phyloP scores from a whole-genome alignment of 2,329 filamentous ascomycete species.

The Trichoderma brevicompactum region DNA sequence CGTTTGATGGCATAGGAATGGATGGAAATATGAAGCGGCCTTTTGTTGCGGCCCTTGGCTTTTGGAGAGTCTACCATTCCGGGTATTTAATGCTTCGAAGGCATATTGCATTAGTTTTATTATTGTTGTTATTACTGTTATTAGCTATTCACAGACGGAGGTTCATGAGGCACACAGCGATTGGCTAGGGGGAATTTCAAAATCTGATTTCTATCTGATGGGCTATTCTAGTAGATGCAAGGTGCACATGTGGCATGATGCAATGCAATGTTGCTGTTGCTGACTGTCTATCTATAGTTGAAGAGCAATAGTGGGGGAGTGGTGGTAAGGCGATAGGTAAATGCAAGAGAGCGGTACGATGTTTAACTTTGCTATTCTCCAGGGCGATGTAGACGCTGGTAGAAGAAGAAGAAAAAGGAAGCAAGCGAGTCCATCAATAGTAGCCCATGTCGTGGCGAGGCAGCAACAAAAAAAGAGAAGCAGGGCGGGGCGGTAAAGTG shows the following conservation, averaged over 20 bases:
- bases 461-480: slow-evolving; percentile 1
- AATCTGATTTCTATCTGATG: slow-evolving; percentile 25
- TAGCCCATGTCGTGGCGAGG: background rate
- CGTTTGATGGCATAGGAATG: slow-evolving; percentile 33
- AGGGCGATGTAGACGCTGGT: background rate
- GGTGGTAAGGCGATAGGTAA: background rate
- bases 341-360: background rate
- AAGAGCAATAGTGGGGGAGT: background rate
- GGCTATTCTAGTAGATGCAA: slow-evolving; percentile 17
- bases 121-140: background rate
- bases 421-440: background rate
- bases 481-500: background rate
- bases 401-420: too few species aligned
- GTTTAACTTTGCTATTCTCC: background rate
- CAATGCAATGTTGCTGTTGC: background rate
- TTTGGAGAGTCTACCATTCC: background rate
- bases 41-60: background rate
- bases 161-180: background rate
- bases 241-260: background rate
- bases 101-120: background rate
- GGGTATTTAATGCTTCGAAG: background rate
- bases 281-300: background rate
- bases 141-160: slow-evolving; percentile 1
- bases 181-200: background rate
- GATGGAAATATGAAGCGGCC: background rate